Base-by-base conservation (phyloP, 768 basidiomycete genomes). In the Leucocoprinus birnbaumii region DNA sequence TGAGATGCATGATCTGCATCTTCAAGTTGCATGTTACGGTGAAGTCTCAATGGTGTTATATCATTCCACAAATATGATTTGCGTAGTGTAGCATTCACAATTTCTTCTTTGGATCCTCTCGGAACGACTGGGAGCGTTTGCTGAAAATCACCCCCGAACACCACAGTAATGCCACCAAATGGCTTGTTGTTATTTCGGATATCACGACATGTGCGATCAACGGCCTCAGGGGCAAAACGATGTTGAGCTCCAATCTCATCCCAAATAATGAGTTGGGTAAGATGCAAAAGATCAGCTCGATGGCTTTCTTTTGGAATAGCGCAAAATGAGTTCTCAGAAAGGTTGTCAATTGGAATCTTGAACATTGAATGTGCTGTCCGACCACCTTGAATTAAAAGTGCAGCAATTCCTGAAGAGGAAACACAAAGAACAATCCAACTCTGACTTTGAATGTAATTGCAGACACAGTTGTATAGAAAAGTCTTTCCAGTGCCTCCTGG, bases 121-220 rank as follows among this genome's bases (percentile, higher is more conserved):
- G 1, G 19, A 3, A 48, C 34, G 3, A 48, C 48, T 5, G 31
- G 31, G 6, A 31, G 31, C 5, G 31, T 47, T 26, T 47, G 46
- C 3, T 6, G 2, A 19, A 47, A 47, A 11, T 47, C 46, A 19
- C 35, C 21, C 24, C 48, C 48, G 40, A 40, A 50, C 1, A 50
- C 35, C 9, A 40, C 18, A 50, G 48, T 50, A 9, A 50, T 50
- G 7, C 38, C 38, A 50, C 38, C 48, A 50, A 50, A 50, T 9
- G 38, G 48, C 3, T 6, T 40, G 1, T 50, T 31, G 11, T 31
- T 11, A 31, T 5, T 5, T 31, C 11, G 11, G 11, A 5, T 31
- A 31, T 31, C 11, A 31, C 11, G 11, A 31, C 5, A 31, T 5
- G 31, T 31, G 31, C 31, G 5, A 31, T 31, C 31, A 5, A 31